Evolutionary conservation across 768 basidiomycete species (phyloP).

Genomic region (Hydnum rufescens): DNA sequence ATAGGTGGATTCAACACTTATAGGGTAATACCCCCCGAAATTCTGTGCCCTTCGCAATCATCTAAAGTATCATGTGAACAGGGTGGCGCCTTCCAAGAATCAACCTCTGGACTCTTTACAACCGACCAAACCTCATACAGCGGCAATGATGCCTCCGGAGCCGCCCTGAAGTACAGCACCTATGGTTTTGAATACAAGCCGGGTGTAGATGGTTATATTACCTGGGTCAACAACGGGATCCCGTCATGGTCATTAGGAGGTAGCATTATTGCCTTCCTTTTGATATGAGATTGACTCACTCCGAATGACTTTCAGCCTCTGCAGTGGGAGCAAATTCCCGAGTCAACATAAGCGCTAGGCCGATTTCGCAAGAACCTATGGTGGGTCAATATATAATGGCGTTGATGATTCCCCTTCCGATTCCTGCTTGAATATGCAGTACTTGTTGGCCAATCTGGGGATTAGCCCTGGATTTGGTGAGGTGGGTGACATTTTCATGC

Average conservation of each 20-base stretch:
- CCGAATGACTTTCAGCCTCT: constrained; percentile 3
- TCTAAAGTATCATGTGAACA: background rate
- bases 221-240: constrained; percentile 48
- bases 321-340: constrained; percentile 41
- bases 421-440: constrained; percentile 24
- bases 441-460: constrained; percentile 69
- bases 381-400: constrained; percentile 19
- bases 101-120: constrained; percentile 45
- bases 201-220: constrained; percentile 61
- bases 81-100: constrained; percentile 69
- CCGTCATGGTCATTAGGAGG: constrained; percentile 51
- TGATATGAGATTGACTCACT: background rate
- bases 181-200: constrained; percentile 75
- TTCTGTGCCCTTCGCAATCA: background rate
- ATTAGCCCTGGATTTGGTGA: constrained; percentile 63
- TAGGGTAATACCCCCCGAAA: constrained; percentile 13
- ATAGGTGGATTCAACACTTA: constrained; percentile 41
- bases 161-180: constrained; percentile 23
- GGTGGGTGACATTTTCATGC: constrained; percentile 17
- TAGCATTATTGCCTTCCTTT: background rate
- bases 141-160: constrained; percentile 9
- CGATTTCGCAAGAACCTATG: constrained; percentile 72
- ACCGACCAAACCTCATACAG: constrained; percentile 61
- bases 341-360: constrained; percentile 44
- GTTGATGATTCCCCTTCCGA: background rate